Evolutionary conservation across 345 rosid species (phyloP).

Genomic region (Carallia brachiata): DNA sequence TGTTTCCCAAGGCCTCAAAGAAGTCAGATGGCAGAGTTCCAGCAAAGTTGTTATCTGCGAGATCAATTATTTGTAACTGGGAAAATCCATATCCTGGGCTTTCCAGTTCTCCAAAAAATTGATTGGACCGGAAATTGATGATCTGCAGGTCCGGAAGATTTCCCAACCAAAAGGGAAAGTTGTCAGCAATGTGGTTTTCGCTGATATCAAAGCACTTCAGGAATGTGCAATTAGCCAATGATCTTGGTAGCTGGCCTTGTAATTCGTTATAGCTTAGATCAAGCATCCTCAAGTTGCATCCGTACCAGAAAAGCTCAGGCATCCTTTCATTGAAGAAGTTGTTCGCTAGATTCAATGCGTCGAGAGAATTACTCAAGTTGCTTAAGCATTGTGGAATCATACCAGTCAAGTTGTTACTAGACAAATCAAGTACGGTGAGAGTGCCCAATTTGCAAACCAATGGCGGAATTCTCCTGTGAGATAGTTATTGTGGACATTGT

Average conservation of each 20-base stretch:
- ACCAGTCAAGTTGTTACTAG: slow-evolving; percentile 16
- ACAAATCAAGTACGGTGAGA: slow-evolving; percentile 8
- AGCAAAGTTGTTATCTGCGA: too few relatives aligned
- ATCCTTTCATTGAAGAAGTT: neutral
- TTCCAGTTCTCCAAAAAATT: slow-evolving; percentile 1
- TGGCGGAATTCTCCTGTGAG: slow-evolving; percentile 19
- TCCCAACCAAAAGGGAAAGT: too few relatives aligned
- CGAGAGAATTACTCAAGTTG: neutral
- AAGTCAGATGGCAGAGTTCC: too few relatives aligned
- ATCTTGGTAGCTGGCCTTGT: slow-evolving; percentile 1
- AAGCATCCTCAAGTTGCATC: neutral
- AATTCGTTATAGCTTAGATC: neutral
- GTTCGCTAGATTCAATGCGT: neutral
- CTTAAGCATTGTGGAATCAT: slow-evolving; percentile 31
- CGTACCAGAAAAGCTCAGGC: too few relatives aligned
- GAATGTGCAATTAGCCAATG: neutral
- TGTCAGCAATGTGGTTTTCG: neutral
- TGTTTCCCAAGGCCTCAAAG: too few relatives aligned
- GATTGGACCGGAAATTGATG: too few relatives aligned
- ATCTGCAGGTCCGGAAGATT: too few relatives aligned
- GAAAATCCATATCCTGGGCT: too few relatives aligned
- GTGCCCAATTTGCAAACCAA: slow-evolving; percentile 6
- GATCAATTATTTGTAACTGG: too few relatives aligned
- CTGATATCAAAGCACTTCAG: too few relatives aligned
- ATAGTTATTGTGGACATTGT: slow-evolving; percentile 17